Conservation (phyloP, 306 rosid species). For the Albizia julibrissin region DNA sequence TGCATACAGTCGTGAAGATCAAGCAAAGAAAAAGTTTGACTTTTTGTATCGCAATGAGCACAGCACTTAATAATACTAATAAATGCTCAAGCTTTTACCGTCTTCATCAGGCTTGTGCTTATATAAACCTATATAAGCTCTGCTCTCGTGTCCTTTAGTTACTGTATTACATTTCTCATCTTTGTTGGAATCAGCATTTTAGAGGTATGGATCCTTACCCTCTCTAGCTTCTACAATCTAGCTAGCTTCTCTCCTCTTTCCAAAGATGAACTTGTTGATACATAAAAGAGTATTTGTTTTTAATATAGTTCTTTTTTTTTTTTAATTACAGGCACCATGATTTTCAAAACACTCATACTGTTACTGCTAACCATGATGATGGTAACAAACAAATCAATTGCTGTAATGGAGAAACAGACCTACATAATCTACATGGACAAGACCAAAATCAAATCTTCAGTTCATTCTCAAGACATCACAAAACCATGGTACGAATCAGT, state of each 20-base stretch:
- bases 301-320: neutral
- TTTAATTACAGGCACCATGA: conserved; percentile 48
- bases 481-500: conserved; percentile 52
- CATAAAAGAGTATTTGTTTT: neutral
- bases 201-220: neutral
- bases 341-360: conserved; percentile 36
- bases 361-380: conserved; percentile 37
- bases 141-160: neutral
- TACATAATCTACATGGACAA: conserved; percentile 75
- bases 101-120: neutral
- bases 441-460: conserved; percentile 40
- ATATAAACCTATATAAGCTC: neutral
- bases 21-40: neutral
- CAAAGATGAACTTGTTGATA: neutral
- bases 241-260: neutral
- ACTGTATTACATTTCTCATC: neutral
- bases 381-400: conserved; percentile 41
- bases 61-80: neutral
- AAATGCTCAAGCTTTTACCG: conserved; percentile 12
- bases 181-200: neutral
- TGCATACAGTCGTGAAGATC: neutral
- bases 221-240: neutral
- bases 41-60: neutral
- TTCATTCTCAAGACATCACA: conserved; percentile 41
- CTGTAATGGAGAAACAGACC: conserved; percentile 45